Conservation (phyloP, 73 alveolate genomes). For the Loxodes magnus region DNA sequence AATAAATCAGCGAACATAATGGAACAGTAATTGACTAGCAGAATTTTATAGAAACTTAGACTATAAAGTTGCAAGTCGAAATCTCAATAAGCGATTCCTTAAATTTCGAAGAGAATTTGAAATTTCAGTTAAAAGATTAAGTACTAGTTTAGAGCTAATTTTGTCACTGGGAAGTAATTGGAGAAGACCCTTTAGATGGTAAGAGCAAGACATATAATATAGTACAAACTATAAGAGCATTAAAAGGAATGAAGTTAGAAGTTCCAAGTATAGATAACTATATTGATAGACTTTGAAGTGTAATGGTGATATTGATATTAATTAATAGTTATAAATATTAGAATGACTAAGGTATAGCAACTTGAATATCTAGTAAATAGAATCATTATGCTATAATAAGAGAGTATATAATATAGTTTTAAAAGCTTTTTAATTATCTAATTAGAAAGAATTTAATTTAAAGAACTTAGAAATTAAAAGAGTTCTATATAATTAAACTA, state of each 20-base stretch:
- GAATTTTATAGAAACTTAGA: too few species aligned
- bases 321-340: too few species aligned
- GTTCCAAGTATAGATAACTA: slow-evolving; percentile 25
- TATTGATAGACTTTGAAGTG: slow-evolving; percentile 25
- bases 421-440: too few species aligned
- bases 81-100: not conserved
- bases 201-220: slow-evolving; percentile 1
- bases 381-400: too few species aligned
- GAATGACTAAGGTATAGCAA: too few species aligned
- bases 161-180: not conserved
- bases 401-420: too few species aligned
- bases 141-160: not conserved
- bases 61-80: not conserved
- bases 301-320: too few species aligned
- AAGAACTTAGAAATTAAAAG: too few species aligned
- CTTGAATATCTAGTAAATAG: too few species aligned
- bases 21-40: too few species aligned
- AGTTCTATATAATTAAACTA: too few species aligned
- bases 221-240: slow-evolving; percentile 17
- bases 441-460: too few species aligned
- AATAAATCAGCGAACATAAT: not conserved
- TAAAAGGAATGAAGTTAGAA: slow-evolving; percentile 26
- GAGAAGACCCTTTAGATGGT: not conserved
- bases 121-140: not conserved
- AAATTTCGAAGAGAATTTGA: not conserved